Conservation (phyloP, 148 eudicot genomes). For the Oxyria digyna region DNA sequence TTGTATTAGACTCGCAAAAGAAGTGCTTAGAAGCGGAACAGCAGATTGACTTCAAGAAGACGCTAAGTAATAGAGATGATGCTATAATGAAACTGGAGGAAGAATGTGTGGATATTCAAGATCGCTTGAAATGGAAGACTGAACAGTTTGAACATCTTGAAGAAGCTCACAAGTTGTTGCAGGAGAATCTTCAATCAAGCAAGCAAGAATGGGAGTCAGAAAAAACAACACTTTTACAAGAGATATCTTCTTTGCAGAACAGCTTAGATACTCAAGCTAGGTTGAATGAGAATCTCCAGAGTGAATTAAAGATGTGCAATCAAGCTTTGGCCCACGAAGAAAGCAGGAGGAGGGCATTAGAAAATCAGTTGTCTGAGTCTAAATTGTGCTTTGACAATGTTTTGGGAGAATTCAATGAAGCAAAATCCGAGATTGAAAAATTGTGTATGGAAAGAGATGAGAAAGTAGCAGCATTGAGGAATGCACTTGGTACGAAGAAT, state of each 20-base stretch:
- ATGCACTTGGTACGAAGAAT: constrained; percentile 37
- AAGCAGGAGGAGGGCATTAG: constrained; percentile 54
- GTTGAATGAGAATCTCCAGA: constrained; percentile 39
- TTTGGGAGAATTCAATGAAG: constrained; percentile 36
- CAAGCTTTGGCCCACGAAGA: constrained; percentile 66
- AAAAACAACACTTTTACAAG: constrained; percentile 39
- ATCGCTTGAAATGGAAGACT: constrained; percentile 64
- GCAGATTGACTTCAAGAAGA: constrained; percentile 26
- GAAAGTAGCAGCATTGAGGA: constrained; percentile 47
- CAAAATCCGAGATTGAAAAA: constrained; percentile 37
- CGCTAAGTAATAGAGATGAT: constrained; percentile 38
- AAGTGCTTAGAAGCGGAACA: constrained; percentile 38
- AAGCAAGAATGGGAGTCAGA: constrained; percentile 50
- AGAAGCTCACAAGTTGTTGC: constrained; percentile 56
- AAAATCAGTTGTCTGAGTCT: constrained; percentile 45
- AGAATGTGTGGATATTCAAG: constrained; percentile 31
- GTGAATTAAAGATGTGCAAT: constrained; percentile 45
- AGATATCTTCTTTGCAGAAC: constrained; percentile 37
- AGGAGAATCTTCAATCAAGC: constrained; percentile 34
- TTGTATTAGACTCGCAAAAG: constrained; percentile 27
- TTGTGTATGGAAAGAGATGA: constrained; percentile 42
- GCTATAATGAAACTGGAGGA: constrained; percentile 45
- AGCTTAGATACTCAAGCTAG: constrained; percentile 51
- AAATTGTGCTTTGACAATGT: constrained; percentile 44
- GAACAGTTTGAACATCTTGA: constrained; percentile 77